Evolutionary conservation across 2,329 filamentous ascomycete species (phyloP).

Genomic region (Colletotrichum australisinense): DNA sequence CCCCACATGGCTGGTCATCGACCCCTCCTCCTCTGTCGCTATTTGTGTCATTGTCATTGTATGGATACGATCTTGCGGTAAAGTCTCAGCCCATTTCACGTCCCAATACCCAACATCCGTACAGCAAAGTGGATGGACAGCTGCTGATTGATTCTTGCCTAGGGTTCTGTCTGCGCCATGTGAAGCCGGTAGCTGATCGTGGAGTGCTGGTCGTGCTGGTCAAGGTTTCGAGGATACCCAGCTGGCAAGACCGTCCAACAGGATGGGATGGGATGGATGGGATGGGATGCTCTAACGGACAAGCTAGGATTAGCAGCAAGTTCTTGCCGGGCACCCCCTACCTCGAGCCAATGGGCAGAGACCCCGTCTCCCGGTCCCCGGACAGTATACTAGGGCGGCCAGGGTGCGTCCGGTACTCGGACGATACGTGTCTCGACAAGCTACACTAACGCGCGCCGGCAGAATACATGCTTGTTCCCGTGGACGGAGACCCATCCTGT

Average conservation of each 20-base stretch:
- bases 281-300: neutral
- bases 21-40: neutral
- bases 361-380: constrained; percentile 14
- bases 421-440: constrained; percentile 13
- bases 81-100: no score
- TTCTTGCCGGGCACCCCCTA: neutral
- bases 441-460: constrained; percentile 17
- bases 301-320: neutral
- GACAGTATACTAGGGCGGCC: neutral
- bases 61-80: neutral
- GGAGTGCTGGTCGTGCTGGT: neutral
- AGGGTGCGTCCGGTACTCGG: constrained; percentile 11
- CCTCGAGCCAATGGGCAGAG: constrained; percentile 17
- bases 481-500: constrained; percentile 7
- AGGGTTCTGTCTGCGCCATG: constrained; percentile 4
- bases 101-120: neutral
- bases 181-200: neutral
- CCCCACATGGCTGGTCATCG: neutral
- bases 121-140: neutral
- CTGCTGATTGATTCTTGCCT: neutral
- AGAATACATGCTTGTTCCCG: constrained; percentile 10
- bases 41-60: neutral
- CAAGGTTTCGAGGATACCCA: neutral
- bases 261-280: neutral
- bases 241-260: neutral